A percentile compares a stretch with the other conserved stretches of the same genome.
These are phyloP conservation scores for Paramecium sonneborni DNA, from an alignment of 73 alveolate genomes.

Conservation along the genomic window DNA sequence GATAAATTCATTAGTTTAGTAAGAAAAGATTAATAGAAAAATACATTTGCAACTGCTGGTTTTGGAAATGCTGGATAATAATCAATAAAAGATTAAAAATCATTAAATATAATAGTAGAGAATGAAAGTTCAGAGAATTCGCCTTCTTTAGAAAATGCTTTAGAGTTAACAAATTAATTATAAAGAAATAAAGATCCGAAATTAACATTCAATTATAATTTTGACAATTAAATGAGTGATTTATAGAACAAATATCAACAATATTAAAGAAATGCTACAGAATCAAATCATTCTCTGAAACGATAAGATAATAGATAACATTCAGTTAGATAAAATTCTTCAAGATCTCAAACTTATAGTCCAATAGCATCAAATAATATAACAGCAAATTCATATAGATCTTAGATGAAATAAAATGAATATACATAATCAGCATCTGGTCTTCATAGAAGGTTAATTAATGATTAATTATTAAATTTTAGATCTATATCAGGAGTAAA, in stretches of 20 bases:
- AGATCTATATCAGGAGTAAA: background rate
- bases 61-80: conserved; percentile 5
- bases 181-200: conserved; percentile 13
- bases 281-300: background rate
- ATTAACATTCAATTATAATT: conserved; percentile 15
- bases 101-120: background rate
- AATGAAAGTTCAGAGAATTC: conserved; percentile 37
- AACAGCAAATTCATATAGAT: background rate
- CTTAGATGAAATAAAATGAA: background rate
- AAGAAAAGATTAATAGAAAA: background rate
- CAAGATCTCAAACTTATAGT: conserved; percentile 24
- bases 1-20: background rate
- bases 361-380: conserved; percentile 9
- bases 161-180: background rate
- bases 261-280: conserved; percentile 7
- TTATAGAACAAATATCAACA: background rate
- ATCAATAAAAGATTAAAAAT: conserved; percentile 25
- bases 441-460: background rate
- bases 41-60: conserved; percentile 51
- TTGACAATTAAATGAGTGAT: conserved; percentile 17
- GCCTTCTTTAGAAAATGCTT: background rate
- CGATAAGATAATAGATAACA: background rate
- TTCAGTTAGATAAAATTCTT: background rate
- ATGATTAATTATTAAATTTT: background rate
- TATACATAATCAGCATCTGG: background rate